Percentiles rank a stretch among this genome's conserved stretches.
phyloP scores from a whole-genome alignment of 768 basidiomycete species.

The Suillus subalutaceus region DNA sequence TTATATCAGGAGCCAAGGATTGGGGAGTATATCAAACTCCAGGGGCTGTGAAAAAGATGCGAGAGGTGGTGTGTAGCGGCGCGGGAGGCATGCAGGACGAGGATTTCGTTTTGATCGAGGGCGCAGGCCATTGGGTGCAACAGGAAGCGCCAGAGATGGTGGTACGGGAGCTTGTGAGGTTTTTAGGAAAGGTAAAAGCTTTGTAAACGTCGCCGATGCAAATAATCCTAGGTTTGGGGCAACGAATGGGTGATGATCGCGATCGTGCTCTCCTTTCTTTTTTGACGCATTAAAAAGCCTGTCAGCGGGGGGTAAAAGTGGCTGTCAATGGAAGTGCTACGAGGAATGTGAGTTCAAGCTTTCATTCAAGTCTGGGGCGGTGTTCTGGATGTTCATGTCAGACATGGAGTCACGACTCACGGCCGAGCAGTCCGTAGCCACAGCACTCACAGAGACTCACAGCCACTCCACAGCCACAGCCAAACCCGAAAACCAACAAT shows the following conservation, averaged over 20 bases:
- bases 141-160: slow-evolving; percentile 54
- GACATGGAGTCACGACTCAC: neutral
- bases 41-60: slow-evolving; percentile 51
- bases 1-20: slow-evolving; percentile 55
- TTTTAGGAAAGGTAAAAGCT: slow-evolving; percentile 35
- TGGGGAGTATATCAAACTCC: slow-evolving; percentile 65
- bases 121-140: slow-evolving; percentile 68
- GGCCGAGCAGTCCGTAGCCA: neutral
- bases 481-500: neutral
- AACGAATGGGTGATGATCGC: neutral
- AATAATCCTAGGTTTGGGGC: neutral
- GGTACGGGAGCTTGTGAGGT: slow-evolving; percentile 41
- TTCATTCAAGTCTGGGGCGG: neutral
- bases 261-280: neutral
- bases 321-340: neutral
- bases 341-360: neutral
- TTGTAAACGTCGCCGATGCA: neutral
- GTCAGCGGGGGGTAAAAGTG: neutral
- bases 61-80: slow-evolving; percentile 28
- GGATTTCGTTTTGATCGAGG: slow-evolving; percentile 53
- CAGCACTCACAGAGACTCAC: neutral
- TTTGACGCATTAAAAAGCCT: neutral
- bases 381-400: neutral
- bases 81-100: slow-evolving; percentile 23
- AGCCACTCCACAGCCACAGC: neutral